Base-by-base conservation (phyloP, 108 stramenopile genomes). In the Cyclotella atomus region DNA sequence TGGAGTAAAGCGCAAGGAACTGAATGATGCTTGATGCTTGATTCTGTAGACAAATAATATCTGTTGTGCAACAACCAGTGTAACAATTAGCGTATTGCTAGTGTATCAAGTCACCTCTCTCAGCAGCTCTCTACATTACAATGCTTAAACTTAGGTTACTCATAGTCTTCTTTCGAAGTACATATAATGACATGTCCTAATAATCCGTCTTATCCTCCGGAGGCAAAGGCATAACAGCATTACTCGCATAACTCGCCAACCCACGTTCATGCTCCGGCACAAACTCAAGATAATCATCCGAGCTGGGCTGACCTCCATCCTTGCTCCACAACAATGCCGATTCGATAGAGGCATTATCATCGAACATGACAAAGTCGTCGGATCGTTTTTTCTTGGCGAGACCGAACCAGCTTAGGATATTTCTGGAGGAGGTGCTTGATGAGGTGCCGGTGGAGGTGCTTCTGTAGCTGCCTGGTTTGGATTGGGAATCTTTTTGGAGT, bases 331-430 rank as follows among this genome's bases (percentile, higher is more conserved):
- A 70, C 57, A 78, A 60, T 10, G 77, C 33, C 21, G 77, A 78
- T 59, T 78, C 70, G 70, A 78, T 59, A 12, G 77, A 78, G 30
- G 77, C 63, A 66, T 78, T 66, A 59, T 78, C 77, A 34, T 78
- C 70, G 66, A 78, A 71, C 59, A 78, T 38, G 23, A 78, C 70
- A 55, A 78, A 71, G 38, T 78, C 77, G 35, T 78, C 70, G 23
- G 70, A 45, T 30, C 53, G 27, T 38, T 71, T 71, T 32, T 54
- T 71, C 70, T 78, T 78, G 0, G 30, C 20, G 3, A 66, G 19
- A 20, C 77, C 70, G 34, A 78, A 65, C 32, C 43, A 70, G 50
- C 63, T 65, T 20, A 71, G 34, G 21, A 63, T 33, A 33, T 29
- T 53, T 10, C 69, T 14, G 65, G 61, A 53, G 8, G 41, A 27